Conservation (phyloP, 2,329 filamentous ascomycete species). For the Camillea tinctor region DNA sequence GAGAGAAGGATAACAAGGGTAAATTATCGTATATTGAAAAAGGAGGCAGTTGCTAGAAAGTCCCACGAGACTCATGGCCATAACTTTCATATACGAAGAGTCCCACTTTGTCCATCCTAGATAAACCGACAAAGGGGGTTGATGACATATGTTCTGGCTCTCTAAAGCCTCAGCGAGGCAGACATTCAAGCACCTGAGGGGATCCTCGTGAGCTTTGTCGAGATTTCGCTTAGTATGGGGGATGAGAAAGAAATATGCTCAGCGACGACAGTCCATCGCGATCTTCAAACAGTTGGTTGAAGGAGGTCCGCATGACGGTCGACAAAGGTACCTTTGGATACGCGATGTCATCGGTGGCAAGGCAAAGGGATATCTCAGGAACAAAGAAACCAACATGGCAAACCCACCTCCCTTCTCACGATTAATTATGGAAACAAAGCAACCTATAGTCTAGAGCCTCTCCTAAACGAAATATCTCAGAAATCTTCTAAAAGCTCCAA, state of each 20-base stretch:
- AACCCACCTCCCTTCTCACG: neutral
- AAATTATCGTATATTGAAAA: neutral
- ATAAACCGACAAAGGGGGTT: constrained; percentile 14
- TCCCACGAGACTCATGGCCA: neutral
- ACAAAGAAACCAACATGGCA: neutral
- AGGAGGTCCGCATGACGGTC: neutral
- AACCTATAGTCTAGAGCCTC: neutral
- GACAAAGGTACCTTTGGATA: constrained; percentile 8
- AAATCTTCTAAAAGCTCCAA: neutral
- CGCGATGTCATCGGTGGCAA: neutral
- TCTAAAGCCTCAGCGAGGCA: neutral
- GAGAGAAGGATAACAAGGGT: neutral
- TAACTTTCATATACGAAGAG: constrained; percentile 10
- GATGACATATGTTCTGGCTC: neutral
- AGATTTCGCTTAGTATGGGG: neutral
- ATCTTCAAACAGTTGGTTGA: neutral
- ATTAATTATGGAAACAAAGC: constrained; percentile 14
- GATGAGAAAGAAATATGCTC: constrained; percentile 7
- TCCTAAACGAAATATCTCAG: neutral
- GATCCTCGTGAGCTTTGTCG: constrained; percentile 10
- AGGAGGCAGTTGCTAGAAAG: neutral
- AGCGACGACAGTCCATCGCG: neutral
- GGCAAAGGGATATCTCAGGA: neutral
- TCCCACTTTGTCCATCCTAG: constrained; percentile 15
- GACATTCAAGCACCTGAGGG: neutral